Percentiles rank a stretch among this genome's conserved stretches.
Conservation (phyloP, 2,329 filamentous ascomycete species). For the Macroventuria anomochaeta region DNA sequence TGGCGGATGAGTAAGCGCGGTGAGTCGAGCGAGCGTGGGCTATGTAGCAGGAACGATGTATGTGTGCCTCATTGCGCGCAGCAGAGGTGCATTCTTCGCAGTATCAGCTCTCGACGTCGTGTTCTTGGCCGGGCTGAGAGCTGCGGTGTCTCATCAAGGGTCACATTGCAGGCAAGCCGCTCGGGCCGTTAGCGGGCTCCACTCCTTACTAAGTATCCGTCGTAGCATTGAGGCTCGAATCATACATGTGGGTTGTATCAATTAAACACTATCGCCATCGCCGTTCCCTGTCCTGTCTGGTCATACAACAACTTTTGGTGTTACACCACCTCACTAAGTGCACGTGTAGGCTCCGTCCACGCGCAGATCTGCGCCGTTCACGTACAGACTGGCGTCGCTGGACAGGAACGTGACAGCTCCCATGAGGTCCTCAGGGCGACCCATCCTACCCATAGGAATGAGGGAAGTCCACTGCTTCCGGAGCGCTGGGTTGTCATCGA, state of each 20-base stretch:
- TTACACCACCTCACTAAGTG: conserved; percentile 55
- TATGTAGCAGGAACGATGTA: conserved; percentile 22
- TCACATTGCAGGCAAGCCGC: conserved; percentile 10
- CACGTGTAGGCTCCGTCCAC: conserved; percentile 92
- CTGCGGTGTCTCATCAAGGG: conserved; percentile 15
- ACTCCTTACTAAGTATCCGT: conserved; percentile 5
- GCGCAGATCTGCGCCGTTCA: conserved; percentile 72
- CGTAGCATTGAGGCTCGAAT: conserved; percentile 10
- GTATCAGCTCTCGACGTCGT: conserved; percentile 6
- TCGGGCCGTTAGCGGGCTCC: conserved; percentile 12
- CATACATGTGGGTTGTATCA: background rate
- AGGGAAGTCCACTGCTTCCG: conserved; percentile 89
- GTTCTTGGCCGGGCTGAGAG: conserved; percentile 13
- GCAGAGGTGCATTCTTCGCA: conserved; percentile 13
- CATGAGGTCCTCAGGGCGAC: conserved; percentile 88
- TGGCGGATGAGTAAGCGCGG: conserved; percentile 22
- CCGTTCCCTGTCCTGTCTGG: background rate
- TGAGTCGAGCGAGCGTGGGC: conserved; percentile 9
- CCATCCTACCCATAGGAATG: conserved; percentile 94
- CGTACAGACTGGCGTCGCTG: conserved; percentile 68
- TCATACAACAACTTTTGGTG: background rate
- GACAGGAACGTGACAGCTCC: conserved; percentile 87
- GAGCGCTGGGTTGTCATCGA: conserved; percentile 90
- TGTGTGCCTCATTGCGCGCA: conserved; percentile 39
- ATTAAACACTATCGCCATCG: background rate